Evolutionary conservation across 1,284 basidiomycete genomes (phyloP), one percentile per base, ranked within the genome.

Genomic region (Coriolopsis trogii): DNA sequence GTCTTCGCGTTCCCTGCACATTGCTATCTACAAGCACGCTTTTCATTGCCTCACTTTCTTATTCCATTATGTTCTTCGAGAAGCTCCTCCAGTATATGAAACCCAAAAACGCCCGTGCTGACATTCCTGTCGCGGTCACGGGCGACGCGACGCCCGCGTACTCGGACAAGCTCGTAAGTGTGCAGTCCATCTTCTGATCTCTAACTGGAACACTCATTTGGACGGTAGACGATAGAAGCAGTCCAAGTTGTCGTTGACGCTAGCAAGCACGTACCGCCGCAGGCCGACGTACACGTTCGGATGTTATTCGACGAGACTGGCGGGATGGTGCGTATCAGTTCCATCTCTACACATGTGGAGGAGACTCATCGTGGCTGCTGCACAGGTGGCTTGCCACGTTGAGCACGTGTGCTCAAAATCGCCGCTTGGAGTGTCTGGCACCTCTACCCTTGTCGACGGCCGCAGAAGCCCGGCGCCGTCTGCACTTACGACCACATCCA

Each of bases 191-290:
- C 33, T 20, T 8, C 20, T 2, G 9, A 18, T 6, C 2, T 12
- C 5, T 8, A 6, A 18, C 33, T 5, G 16, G 33, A 36, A 20
- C n/a, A 36, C 33, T 36, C 16, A 36, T 15, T 10, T 12, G 6
- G 7, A 5, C 24, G 15, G n/a, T 29, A 55, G 53, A 47, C 38
- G 25, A 55, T 50, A 24, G 53, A 55, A 31, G 53, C 53, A 3
- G 46, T 51, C 41, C 54, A 57, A 43, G 51, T 57, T 15, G 45
- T 51, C 29, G 38, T 39, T 9, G 55, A 54, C n/a, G 55, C 46
- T 16, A 48, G 49, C 33, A 30, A 49, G 39, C 47, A 51, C n/a
- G 45, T 48, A 15, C 42, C 41, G 8, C 33, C 51, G 2, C 45
- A 43, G 6, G 48, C 42, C 28, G 42, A 54, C 28, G 51, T 54